phyloP scores from a whole-genome alignment of 805 yeast genomes.

The Saturnispora zaruensis region DNA sequence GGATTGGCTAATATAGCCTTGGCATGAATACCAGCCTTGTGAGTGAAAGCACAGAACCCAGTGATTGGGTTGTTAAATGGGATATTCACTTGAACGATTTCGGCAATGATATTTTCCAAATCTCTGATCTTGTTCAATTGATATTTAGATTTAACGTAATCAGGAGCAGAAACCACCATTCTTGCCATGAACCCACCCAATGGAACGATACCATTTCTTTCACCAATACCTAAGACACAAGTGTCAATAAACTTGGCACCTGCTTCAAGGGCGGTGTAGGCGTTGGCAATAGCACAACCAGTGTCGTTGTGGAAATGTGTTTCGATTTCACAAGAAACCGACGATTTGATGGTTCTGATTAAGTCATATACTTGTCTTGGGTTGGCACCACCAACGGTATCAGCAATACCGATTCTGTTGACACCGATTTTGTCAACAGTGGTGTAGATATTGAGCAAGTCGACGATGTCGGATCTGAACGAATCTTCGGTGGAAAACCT shows the following conservation, averaged over 20 bases:
- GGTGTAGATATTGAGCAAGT: slow-evolving; percentile 48
- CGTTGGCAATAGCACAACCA: slow-evolving; percentile 57
- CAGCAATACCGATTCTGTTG: slow-evolving; percentile 56
- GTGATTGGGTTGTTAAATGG: slow-evolving; percentile 58
- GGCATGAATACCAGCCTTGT: slow-evolving; percentile 58
- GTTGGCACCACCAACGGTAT: slow-evolving; percentile 57
- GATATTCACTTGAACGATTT: slow-evolving; percentile 48
- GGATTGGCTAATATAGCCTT: slow-evolving; percentile 57
- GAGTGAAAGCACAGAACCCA: slow-evolving; percentile 58
- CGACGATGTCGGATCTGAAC: slow-evolving; percentile 52
- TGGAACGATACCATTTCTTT: slow-evolving; percentile 56
- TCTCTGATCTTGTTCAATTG: slow-evolving; percentile 49
- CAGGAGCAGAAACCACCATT: slow-evolving; percentile 55
- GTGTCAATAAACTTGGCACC: slow-evolving; percentile 54
- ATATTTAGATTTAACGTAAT: slow-evolving; percentile 49
- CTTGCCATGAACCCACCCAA: slow-evolving; percentile 56
- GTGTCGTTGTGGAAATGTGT: slow-evolving; percentile 58
- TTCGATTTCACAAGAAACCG: slow-evolving; percentile 51
- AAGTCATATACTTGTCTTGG: slow-evolving; percentile 56
- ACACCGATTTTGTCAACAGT: slow-evolving; percentile 57
- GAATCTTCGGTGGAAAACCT: slow-evolving; percentile 54
- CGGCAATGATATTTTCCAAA: slow-evolving; percentile 50
- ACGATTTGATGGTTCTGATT: slow-evolving; percentile 48
- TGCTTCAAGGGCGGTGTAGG: slow-evolving; percentile 54
- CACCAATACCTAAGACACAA: slow-evolving; percentile 54